These are phyloP conservation scores for Mycena leptocephala DNA, from an alignment of 768 basidiomycete species.

Conservation along the genomic window DNA sequence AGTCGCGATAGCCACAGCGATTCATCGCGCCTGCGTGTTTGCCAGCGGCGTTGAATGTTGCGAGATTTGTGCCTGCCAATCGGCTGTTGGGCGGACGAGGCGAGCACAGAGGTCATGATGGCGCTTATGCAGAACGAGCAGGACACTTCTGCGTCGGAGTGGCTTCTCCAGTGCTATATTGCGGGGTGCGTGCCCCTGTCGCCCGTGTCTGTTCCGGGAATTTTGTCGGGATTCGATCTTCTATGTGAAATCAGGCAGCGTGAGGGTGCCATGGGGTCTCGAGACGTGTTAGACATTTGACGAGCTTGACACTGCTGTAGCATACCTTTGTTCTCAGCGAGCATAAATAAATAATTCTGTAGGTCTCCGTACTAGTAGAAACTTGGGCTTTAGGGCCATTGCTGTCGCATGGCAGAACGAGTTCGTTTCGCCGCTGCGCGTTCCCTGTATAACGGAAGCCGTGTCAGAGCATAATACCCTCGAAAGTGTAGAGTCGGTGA, in stretches of 20 bases:
- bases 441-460: too few relatives aligned
- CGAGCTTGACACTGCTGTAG: too few relatives aligned
- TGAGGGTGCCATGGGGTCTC: background rate
- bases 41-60: background rate
- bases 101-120: background rate
- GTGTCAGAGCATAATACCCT: too few relatives aligned
- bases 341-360: too few relatives aligned
- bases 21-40: background rate
- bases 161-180: background rate
- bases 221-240: conserved; percentile 4
- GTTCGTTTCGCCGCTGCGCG: too few relatives aligned
- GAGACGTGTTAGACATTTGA: background rate
- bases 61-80: background rate
- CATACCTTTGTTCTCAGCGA: too few relatives aligned
- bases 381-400: too few relatives aligned
- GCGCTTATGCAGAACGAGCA: background rate
- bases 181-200: background rate
- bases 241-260: background rate
- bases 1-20: background rate
- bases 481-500: too few relatives aligned
- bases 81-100: background rate
- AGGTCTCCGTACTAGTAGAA: too few relatives aligned
- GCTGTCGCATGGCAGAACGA: too few relatives aligned
- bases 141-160: background rate
- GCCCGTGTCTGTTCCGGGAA: background rate